A percentile compares a stretch with the other conserved stretches of the same genome.
Conservation (phyloP, 306 rosid genomes). For the Abrus pulchellus region DNA sequence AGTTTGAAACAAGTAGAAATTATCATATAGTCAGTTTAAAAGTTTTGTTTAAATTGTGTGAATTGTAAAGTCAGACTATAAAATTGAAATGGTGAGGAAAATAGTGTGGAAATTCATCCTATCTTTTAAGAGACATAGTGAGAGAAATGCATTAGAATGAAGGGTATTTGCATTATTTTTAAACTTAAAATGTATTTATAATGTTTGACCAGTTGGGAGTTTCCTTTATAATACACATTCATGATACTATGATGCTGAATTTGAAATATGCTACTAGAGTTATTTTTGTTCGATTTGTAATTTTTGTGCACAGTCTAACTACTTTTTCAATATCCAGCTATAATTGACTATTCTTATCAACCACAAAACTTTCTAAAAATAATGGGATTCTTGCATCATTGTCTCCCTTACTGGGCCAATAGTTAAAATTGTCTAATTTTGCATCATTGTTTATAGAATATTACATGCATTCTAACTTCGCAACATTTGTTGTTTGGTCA, state of each 20-base stretch:
- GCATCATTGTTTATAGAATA: slow-evolving; percentile 21
- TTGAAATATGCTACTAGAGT: neutral
- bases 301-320: slow-evolving; percentile 6
- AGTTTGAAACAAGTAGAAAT: slow-evolving; percentile 17
- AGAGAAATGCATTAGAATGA: slow-evolving; percentile 2
- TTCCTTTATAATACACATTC: slow-evolving; percentile 10
- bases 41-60: slow-evolving; percentile 19
- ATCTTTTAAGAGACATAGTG: slow-evolving; percentile 3
- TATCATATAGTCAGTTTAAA: slow-evolving; percentile 28
- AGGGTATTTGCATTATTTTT: slow-evolving; percentile 19
- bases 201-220: slow-evolving; percentile 16
- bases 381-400: neutral
- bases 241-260: slow-evolving; percentile 7
- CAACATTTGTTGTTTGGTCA: slow-evolving; percentile 31
- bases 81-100: neutral
- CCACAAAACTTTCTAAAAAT: neutral
- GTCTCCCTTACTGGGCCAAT: neutral
- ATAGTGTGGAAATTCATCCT: neutral
- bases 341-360: slow-evolving; percentile 14
- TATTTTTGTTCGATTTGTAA: slow-evolving; percentile 23
- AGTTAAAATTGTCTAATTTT: slow-evolving; percentile 23
- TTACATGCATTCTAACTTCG: neutral
- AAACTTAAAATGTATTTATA: slow-evolving; percentile 11
- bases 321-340: slow-evolving; percentile 8
- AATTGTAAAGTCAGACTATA: slow-evolving; percentile 30